Percentiles rank a stretch among this genome's conserved stretches.
phyloP scores from a whole-genome alignment of 2,329 filamentous ascomycete genomes.

The Raffaelea deltoideospora region DNA sequence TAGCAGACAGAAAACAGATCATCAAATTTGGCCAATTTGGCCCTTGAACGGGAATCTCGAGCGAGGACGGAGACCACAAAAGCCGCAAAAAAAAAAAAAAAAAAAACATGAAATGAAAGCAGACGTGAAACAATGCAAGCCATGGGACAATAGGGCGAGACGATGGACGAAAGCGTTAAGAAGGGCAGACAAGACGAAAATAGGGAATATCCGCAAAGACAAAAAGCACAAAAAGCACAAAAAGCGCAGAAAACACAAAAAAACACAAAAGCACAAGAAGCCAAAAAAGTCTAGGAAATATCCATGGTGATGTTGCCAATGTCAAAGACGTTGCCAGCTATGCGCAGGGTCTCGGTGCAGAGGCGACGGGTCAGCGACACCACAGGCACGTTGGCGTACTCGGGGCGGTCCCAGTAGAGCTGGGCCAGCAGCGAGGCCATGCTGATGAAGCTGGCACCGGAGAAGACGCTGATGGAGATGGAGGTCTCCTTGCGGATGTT shows the following conservation, averaged over 20 bases:
- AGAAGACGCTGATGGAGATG: constrained; percentile 63
- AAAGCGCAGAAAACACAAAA: neutral
- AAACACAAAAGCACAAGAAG: neutral
- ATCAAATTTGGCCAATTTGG: too few species aligned
- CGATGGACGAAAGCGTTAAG: neutral
- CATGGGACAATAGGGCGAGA: neutral
- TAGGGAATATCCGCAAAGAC: too few species aligned
- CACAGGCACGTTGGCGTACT: constrained; percentile 45
- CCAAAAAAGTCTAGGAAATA: constrained; percentile 1
- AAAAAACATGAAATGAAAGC: neutral
- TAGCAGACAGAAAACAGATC: too few species aligned
- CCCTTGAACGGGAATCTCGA: too few species aligned
- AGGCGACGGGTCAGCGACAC: constrained; percentile 24
- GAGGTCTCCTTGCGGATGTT: constrained; percentile 68
- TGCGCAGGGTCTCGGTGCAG: constrained; percentile 4
- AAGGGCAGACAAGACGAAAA: neutral
- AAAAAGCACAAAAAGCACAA: neutral
- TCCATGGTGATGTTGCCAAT: constrained; percentile 11
- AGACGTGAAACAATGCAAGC: neutral
- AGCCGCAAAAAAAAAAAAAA: neutral
- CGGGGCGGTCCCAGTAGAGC: constrained; percentile 45
- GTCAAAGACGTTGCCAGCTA: constrained; percentile 9
- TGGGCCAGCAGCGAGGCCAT: constrained; percentile 56
- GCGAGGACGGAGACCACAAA: neutral
- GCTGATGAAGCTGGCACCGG: constrained; percentile 60